Conservation (phyloP, 1,284 basidiomycete species). For the Ustilago cynodontis region DNA sequence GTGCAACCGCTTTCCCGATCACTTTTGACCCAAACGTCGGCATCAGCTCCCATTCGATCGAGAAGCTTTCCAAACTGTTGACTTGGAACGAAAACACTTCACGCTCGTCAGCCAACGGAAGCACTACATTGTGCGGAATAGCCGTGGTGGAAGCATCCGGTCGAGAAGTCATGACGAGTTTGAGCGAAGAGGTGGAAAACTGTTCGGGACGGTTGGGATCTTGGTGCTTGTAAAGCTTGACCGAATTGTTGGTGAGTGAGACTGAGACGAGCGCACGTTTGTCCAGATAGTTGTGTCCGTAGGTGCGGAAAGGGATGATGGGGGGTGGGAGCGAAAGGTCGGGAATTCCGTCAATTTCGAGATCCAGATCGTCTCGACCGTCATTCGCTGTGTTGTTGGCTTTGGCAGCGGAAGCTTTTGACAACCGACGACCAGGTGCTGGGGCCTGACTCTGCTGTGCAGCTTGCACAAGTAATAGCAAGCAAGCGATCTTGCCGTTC, state of each 20-base stretch:
- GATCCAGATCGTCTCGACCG: conserved; percentile 57
- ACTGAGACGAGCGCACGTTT: conserved; percentile 88
- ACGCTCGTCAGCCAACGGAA: conserved; percentile 81
- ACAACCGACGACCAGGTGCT: background rate
- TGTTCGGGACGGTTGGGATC: conserved; percentile 64
- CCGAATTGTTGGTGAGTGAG: conserved; percentile 71
- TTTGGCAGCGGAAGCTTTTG: conserved; percentile 35
- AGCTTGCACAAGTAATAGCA: conserved; percentile 72
- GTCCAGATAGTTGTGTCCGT: conserved; percentile 76
- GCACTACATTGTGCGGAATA: conserved; percentile 74
- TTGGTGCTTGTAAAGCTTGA: conserved; percentile 66
- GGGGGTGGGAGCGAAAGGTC: conserved; percentile 94
- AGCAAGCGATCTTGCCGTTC: conserved; percentile 84
- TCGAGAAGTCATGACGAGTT: conserved; percentile 89
- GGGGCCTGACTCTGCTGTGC: conserved; percentile 41
- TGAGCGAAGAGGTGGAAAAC: conserved; percentile 79
- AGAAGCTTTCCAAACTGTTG: conserved; percentile 79
- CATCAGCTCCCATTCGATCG: conserved; percentile 93
- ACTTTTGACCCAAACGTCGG: conserved; percentile 99
- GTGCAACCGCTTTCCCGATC: conserved; percentile 90
- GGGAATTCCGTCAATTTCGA: conserved; percentile 85
- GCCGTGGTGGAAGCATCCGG: conserved; percentile 81
- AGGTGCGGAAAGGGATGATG: conserved; percentile 83
- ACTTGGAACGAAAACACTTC: conserved; percentile 93
- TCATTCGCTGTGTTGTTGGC: conserved; percentile 9